Base-by-base conservation (phyloP, 306 rosid genomes). In the Lathyrus tuberosus region DNA sequence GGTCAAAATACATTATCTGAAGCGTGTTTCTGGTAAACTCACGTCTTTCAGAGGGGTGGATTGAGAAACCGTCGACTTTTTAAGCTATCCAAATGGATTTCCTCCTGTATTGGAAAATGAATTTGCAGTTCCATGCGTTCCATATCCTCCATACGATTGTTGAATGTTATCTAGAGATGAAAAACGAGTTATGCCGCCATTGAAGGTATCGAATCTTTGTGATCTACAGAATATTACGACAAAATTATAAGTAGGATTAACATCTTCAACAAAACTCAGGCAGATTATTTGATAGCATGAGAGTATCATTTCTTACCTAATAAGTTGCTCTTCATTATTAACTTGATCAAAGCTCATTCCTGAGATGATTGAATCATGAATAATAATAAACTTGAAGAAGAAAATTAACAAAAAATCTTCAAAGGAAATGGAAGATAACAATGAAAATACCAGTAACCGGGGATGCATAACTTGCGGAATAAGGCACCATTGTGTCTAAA, bases 71-170 rank as follows among this genome's bases (percentile, higher is more conserved):
- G 1, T 3, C 47, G 4, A 10, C 56, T 65, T 40, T 61, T 57
- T 43, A 16, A 20, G 35, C 76, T 85, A 91, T 16, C 33, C 94
- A 75, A 90, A 93, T 53, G 98, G 98, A 43, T 93, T 90, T 65
- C 84, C 78, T 72, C 89, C 78, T 49, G 13, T 57, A 38, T 85
- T 65, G 58, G 86, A 58, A 37, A 65, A 76, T 26, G 79, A 58
- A 58, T 47, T 78, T 58, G 81, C 49, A 35, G 71, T 51, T 61
- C 51, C 42, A 30, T 79, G 76, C 16, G 79, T 72, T 57, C 67
- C 56, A 70, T 20, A 69, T 70, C 4, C 69, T 5, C 67, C 73
- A 20, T 43, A n/a, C 60, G 81, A 62, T 26, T 71, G 86, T 64
- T 79, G 88, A 67, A 51, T 61, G 14, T 69, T 35, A 72, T 67